Conservation (phyloP, 169 alveolate genomes). For the Plasmodium vivax region DNA sequence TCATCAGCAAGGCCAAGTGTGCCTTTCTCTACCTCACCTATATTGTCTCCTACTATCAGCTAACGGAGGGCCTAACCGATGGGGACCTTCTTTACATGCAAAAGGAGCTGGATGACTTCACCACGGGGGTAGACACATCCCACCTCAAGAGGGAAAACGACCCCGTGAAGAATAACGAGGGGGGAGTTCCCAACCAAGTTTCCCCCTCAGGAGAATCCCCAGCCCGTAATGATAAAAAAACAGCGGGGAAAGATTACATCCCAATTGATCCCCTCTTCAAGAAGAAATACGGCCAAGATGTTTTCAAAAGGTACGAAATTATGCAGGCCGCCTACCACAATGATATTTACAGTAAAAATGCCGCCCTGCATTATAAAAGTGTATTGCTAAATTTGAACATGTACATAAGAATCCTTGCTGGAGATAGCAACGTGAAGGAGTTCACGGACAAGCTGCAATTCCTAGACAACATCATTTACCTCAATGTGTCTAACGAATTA, state of each 20-base stretch:
- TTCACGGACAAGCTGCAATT: constrained; percentile 14
- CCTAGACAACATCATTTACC: constrained; percentile 7
- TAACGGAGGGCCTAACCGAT: neutral
- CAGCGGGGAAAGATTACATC: neutral
- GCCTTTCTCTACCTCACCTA: constrained; percentile 44
- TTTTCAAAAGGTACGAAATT: neutral
- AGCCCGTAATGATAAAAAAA: neutral
- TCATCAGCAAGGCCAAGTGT: constrained; percentile 22
- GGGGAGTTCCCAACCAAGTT: neutral
- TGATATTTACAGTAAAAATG: constrained; percentile 23
- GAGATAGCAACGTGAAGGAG: constrained; percentile 9
- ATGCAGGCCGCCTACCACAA: constrained; percentile 68
- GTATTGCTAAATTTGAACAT: constrained; percentile 24
- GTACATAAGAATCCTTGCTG: constrained; percentile 46
- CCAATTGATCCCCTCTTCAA: neutral
- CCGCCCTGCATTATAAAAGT: constrained; percentile 29
- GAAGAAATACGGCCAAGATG: neutral
- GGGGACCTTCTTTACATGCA: neutral
- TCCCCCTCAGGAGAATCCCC: neutral
- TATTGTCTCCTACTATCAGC: constrained; percentile 36
- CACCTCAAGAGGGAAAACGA: neutral
- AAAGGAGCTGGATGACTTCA: neutral
- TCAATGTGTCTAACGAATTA: constrained; percentile 10
- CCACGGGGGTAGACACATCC: neutral
- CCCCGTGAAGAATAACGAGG: neutral